Evolutionary conservation across 2,329 filamentous ascomycete genomes (phyloP).

Genomic region (Orbilia quercus): DNA sequence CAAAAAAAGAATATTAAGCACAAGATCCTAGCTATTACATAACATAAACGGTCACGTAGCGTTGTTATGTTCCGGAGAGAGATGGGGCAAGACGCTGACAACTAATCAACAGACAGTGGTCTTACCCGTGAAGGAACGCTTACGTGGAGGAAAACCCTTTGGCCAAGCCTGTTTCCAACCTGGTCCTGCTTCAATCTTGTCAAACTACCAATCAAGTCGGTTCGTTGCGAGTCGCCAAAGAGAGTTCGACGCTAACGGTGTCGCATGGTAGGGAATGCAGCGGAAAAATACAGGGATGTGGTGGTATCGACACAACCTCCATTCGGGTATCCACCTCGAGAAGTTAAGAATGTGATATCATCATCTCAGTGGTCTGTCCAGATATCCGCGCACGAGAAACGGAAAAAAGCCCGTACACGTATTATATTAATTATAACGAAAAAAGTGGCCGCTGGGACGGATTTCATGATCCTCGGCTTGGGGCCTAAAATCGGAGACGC

Average conservation of each 20-base stretch:
- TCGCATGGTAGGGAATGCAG: constrained; percentile 17
- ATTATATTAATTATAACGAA: too few relatives aligned
- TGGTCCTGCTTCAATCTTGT: neutral
- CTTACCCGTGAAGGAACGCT: constrained; percentile 1
- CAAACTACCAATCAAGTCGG: too few relatives aligned
- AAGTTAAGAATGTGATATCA: constrained; percentile 43
- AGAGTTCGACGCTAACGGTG: constrained; percentile 19
- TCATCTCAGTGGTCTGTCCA: neutral
- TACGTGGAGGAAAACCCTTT: constrained; percentile 21
- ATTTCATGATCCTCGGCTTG: too few relatives aligned
- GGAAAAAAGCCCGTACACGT: too few relatives aligned
- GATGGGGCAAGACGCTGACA: constrained; percentile 1
- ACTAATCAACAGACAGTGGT: neutral
- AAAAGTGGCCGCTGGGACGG: too few relatives aligned
- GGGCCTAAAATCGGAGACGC: too few relatives aligned
- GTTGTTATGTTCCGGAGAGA: constrained; percentile 6
- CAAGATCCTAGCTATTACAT: constrained; percentile 8
- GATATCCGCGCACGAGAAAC: neutral
- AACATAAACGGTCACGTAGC: constrained; percentile 23
- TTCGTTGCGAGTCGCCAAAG: neutral
- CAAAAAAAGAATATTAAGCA: neutral
- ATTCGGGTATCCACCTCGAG: constrained; percentile 25
- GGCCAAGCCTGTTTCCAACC: constrained; percentile 2
- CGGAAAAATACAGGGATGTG: neutral
- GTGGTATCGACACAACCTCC: constrained; percentile 4